Conservation (phyloP, 2,329 filamentous ascomycete genomes). For the Epicoccum nigrum region DNA sequence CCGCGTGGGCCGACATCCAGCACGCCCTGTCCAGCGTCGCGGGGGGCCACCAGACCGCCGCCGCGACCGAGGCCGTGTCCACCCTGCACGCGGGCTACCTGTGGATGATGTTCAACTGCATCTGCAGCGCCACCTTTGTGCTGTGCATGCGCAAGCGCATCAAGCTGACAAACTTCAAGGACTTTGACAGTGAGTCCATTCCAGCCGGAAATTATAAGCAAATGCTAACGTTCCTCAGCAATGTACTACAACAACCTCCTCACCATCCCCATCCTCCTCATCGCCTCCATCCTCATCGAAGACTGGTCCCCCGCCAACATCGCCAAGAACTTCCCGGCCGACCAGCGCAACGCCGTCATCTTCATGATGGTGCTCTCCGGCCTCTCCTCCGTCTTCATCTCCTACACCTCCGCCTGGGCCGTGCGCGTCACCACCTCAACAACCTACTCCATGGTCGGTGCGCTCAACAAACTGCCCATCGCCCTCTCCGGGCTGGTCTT, state of each 20-base stretch:
- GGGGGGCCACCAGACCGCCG: slow-evolving; percentile 55
- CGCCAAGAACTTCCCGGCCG: slow-evolving; percentile 83
- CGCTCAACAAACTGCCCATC: slow-evolving; percentile 96
- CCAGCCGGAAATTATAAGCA: too few relatives aligned
- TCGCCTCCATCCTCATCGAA: slow-evolving; percentile 81
- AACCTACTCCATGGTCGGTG: slow-evolving; percentile 98
- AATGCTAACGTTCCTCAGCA: slow-evolving; percentile 60
- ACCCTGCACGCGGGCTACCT: slow-evolving; percentile 94
- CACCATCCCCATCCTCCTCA: slow-evolving; percentile 87
- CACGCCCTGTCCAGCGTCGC: slow-evolving; percentile 73
- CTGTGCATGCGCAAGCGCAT: slow-evolving; percentile 97
- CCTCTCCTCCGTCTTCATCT: slow-evolving; percentile 93
- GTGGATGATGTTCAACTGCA: slow-evolving; percentile 97
- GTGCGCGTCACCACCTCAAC: slow-evolving; percentile 97
- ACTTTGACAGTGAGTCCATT: slow-evolving; percentile 85
- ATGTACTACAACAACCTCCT: slow-evolving; percentile 99
- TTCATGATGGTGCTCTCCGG: slow-evolving; percentile 94
- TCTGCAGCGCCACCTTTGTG: slow-evolving; percentile 89
- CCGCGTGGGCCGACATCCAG: slow-evolving; percentile 96
- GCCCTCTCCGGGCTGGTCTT: slow-evolving; percentile 91
- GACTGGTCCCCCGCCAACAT: slow-evolving; percentile 92
- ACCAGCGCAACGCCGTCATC: slow-evolving; percentile 78
- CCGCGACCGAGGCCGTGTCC: slow-evolving; percentile 76
- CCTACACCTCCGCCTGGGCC: slow-evolving; percentile 99
- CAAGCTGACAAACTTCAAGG: slow-evolving; percentile 99